These are phyloP conservation scores for Sclerotinia spermophila DNA, from an alignment of 2,329 filamentous ascomycete species.

Conservation along the genomic window DNA sequence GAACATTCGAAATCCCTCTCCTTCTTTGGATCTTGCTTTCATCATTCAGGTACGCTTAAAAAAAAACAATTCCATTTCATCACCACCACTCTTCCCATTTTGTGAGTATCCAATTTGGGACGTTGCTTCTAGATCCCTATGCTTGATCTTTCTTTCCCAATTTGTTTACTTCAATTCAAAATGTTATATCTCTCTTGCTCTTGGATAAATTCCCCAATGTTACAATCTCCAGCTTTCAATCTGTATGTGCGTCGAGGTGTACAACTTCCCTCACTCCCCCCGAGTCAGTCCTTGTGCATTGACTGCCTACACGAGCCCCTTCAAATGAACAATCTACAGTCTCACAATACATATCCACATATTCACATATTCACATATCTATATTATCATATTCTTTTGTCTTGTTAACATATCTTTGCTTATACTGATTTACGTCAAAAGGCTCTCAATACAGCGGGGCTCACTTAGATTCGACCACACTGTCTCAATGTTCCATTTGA, in stretches of 20 bases:
- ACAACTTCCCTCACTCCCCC: neutral
- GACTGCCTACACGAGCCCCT: neutral
- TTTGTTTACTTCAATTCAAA: neutral
- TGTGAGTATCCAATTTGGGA: conserved; percentile 5
- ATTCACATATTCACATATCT: neutral
- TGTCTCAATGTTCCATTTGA: neutral
- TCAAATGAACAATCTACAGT: neutral
- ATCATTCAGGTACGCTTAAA: conserved; percentile 11
- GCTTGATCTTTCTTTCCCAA: neutral
- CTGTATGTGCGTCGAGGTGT: neutral
- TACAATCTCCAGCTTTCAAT: neutral
- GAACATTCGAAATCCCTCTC: conserved; percentile 3
- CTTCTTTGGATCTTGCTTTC: conserved; percentile 3
- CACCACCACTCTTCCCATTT: neutral
- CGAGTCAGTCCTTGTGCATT: conserved; percentile 12
- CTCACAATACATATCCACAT: neutral
- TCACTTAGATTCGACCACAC: neutral
- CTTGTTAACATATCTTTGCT: neutral
- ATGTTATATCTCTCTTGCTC: neutral
- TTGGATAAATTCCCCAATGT: neutral
- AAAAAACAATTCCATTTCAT: neutral
- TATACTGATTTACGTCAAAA: neutral
- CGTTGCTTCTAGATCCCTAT: neutral
- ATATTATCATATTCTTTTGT: neutral
- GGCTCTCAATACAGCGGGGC: neutral